Evolutionary conservation across 2,329 filamentous ascomycete species (phyloP), one percentile per base, ranked within the genome.

Genomic region (Apiospora kogelbergensis): DNA sequence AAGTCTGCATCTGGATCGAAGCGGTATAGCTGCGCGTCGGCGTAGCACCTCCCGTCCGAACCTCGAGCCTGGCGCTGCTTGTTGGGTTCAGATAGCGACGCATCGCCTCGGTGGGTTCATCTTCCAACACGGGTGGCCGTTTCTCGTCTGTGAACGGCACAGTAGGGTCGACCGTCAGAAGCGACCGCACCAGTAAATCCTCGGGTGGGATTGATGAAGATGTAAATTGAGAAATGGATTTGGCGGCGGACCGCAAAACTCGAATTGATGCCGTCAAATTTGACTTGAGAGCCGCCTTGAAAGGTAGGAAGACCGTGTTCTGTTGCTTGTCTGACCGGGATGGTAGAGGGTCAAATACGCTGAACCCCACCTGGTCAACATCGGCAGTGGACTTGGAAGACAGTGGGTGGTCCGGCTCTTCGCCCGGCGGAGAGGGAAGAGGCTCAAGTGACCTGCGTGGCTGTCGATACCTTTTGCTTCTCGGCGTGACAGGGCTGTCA

Each of bases 1-100:
- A 92, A 0, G 90, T 92, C 75, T 91, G 89, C 89, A 92, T 91
- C 76, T 91, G 89, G 69, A 92, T 91, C 1, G 90, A 91, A 33
- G 90, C 89, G 17, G 88, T 90, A 74, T 87, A 91, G 67, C 81
- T 80, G 70, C 82, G 79, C 68, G 80, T 69, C 40, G 75, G 70
- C 24, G 78, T 69, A 3, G 73, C 46, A 22, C 64, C 60, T 37
- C 30, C 70, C 20, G 73, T 74, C 65, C 75, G 82, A 33, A 77
- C 80, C 68, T 86, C 84, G 45, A 84, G 80, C 22, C 83, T 84
- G 7, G 81, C 79, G 65, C 80, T 83, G 22, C 84, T 88, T 1
- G 88, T 88, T 10, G 90, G 90, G 75, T 92, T 92, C 24, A 92
- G 82, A 73, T 92, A 92, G 63, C 90, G 88, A 57, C 90, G 88